Evolutionary conservation across 306 rosid species (phyloP).

Genomic region (Spatholobus suberectus): DNA sequence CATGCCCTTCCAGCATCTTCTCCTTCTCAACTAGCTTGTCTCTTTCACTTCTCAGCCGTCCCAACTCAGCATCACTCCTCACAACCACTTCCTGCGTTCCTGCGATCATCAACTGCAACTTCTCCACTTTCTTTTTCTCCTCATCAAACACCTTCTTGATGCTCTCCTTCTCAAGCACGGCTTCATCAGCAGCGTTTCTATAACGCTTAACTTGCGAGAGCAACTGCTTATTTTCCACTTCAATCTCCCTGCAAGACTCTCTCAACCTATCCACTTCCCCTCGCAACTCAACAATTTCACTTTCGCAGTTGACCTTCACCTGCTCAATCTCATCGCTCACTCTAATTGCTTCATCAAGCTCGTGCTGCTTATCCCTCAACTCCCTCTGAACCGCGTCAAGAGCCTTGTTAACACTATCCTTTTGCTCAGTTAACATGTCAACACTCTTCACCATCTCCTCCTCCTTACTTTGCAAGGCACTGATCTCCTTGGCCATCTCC

Average conservation of each 20-base stretch:
- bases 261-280: conserved; percentile 38
- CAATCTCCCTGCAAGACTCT: conserved; percentile 29
- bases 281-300: conserved; percentile 49
- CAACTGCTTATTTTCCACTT: conserved; percentile 50
- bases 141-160: conserved; percentile 44
- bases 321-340: conserved; percentile 51
- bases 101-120: conserved; percentile 44
- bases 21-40: conserved; percentile 45
- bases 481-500: conserved; percentile 47
- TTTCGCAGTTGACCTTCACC: conserved; percentile 43
- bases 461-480: conserved; percentile 44
- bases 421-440: conserved; percentile 45
- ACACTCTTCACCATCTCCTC: conserved; percentile 51
- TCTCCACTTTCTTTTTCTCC: conserved; percentile 57
- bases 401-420: background rate
- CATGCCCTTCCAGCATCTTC: conserved; percentile 42
- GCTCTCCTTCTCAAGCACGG: conserved; percentile 32
- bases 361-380: conserved; percentile 30
- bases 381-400: conserved; percentile 44
- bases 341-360: conserved; percentile 44
- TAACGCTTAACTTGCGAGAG: conserved; percentile 41
- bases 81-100: conserved; percentile 47
- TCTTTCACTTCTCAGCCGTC: conserved; percentile 34
- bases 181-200: conserved; percentile 37
- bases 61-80: conserved; percentile 48